Base-by-base conservation (phyloP, 257 asterid species). In the Solanum verrucosum region DNA sequence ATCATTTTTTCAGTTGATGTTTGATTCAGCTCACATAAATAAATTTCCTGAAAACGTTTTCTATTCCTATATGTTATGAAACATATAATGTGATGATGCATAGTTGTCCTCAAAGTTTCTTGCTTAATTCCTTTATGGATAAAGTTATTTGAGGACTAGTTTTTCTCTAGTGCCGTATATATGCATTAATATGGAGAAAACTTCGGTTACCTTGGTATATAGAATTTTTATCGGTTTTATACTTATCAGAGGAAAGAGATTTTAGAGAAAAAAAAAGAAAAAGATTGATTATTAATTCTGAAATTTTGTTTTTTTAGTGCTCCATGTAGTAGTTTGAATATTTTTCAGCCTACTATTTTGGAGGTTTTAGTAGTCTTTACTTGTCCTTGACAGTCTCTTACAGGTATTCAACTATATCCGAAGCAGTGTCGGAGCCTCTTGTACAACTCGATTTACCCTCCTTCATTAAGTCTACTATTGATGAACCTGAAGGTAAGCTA, bases 321-420 rank as follows among this genome's bases (percentile, higher is more conserved):
- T 85, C 82, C 79, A 68, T 46, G 11, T 59, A 40, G 73, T 71
- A 40, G 40, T 20, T 72, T 71, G 87, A 18, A 46, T 70, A 4
- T 81, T 46, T 33, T 63, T 60, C 52, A 86, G 73, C 89, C 49
- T 67, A 20, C 37, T 86, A 60, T 73, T 44, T 86, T 88, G 84
- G 86, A 86, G 87, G 71, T 88, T 92, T 52, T 52, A 78, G 88
- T 87, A 46, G 87, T 89, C 91, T 92, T 92, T 85, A 93, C 93
- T 92, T 93, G 90, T 88, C 68, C 86, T 87, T 88, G 95, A 88
- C 93, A 92, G 96, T 93, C 90, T 83, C 88, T 93, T 93, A 89
- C 99, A 95, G 99, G 94, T 94, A 92, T 91, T 93, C 96, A 34
- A 90, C 98, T 44, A 82, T 90, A 60, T 72, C 95, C 31, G 84